Base-by-base conservation (phyloP, 768 basidiomycete genomes). In the Xerocomus brunneocitrinus region DNA sequence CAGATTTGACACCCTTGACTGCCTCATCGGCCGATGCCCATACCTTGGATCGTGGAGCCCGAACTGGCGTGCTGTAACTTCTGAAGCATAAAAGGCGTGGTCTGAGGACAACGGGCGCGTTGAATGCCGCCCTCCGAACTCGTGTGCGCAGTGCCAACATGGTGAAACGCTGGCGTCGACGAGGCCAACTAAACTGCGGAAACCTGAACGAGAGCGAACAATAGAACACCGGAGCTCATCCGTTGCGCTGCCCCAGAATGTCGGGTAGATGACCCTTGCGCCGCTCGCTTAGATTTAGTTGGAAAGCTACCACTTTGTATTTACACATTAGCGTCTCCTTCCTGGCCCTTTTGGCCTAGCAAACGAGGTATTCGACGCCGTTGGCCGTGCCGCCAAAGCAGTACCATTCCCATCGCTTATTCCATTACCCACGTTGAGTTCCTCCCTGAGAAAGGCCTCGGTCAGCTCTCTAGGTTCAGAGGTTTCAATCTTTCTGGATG, bases 11-110 rank as follows among this genome's bases (percentile, higher is more conserved):
- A 61, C 86, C 89, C 65, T 80, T 78, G 57, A 97, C 79, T 2
- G 93, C 94, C 55, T 91, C 88, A 45, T 94, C 91, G 0, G 79
- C 85, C 13, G 85, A 88, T 27, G 74, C 70, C 84, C 86, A 95
- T n/a, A 95, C 78, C 69, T 95, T 91, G 47, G 67, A 73, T 62
- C 67, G 73, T 5, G 72, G 70, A n/a, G 55, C 9, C 4, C 56
- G 59, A 7, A 61, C 53, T 1, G 60, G 58, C 4, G 60, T 61
- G 41, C 69, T 69, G 55, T 71, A 72, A 14, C 49, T 43, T 49
- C 62, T 66, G 45, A 60, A 34, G 38, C 42, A 36, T 4, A 56
- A 47, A 14, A 62, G 34, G 6, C 48, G 67, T 28, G 59, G 28
- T 56, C 58, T 56, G 50, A 60, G 52, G 8, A 62, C 48, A 25